A percentile compares a stretch with the other conserved stretches of the same genome.
Evolutionary conservation across 2,329 filamentous ascomycete genomes (phyloP).

Genomic region (Tricladium varicosporioides): DNA sequence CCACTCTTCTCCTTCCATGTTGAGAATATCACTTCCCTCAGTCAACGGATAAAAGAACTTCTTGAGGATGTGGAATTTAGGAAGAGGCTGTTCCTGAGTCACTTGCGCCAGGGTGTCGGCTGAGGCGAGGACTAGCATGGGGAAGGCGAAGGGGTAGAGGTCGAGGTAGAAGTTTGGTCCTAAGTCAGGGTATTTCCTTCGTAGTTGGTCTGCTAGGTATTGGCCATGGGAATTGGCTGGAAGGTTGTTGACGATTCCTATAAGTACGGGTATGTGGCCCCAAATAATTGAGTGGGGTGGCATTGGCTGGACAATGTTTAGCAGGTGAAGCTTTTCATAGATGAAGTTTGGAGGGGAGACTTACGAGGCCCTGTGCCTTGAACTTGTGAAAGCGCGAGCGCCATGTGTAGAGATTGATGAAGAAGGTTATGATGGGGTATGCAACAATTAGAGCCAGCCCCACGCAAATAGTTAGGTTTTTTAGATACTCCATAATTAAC

Average conservation of each 20-base stretch:
- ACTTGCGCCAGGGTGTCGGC: not conserved
- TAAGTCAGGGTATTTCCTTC: not conserved
- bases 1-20: conserved; percentile 13
- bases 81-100: conserved; percentile 1
- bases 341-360: not conserved
- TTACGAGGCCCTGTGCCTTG: not conserved
- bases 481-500: too few relatives aligned
- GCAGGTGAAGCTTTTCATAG: not conserved
- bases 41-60: conserved; percentile 5
- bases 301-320: conserved; percentile 1
- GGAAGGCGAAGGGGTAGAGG: not conserved
- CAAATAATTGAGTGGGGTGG: not conserved
- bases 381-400: not conserved
- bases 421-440: not conserved
- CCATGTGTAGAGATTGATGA: not conserved
- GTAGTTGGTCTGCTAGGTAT: conserved; percentile 1
- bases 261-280: not conserved
- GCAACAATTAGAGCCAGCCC: not conserved
- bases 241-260: not conserved
- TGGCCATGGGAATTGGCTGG: not conserved
- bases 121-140: not conserved
- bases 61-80: conserved; percentile 3
- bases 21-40: conserved; percentile 7
- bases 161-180: conserved; percentile 4
- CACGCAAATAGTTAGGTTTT: too few relatives aligned